phyloP scores from a whole-genome alignment of 176 grass and related monocot genomes.

The Thalia dealbata region DNA sequence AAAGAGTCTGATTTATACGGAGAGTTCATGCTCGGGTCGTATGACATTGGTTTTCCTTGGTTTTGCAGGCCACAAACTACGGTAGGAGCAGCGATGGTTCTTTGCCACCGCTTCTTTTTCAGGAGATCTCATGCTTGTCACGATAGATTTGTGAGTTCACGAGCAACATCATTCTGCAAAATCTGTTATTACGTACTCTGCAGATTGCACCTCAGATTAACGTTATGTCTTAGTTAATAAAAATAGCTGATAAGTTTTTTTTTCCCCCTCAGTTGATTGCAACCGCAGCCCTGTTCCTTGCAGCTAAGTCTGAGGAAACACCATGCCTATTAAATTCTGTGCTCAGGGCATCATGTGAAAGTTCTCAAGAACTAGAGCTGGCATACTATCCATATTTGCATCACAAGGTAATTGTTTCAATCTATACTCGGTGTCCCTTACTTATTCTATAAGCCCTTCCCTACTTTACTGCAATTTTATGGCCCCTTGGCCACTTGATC shows the following conservation, averaged over 20 bases:
- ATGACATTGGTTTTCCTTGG: neutral
- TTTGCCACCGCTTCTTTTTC: constrained; percentile 62
- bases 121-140: constrained; percentile 50
- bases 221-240: neutral
- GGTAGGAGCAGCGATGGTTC: constrained; percentile 37
- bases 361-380: constrained; percentile 63
- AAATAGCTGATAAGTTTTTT: neutral
- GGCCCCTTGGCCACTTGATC: neutral
- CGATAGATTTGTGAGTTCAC: constrained; percentile 56
- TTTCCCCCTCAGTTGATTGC: constrained; percentile 47
- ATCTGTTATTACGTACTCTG: neutral
- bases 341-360: constrained; percentile 65
- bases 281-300: constrained; percentile 68
- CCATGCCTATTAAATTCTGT: constrained; percentile 63
- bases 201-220: neutral
- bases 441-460: neutral
- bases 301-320: constrained; percentile 75
- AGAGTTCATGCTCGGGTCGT: neutral
- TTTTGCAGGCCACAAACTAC: constrained; percentile 49
- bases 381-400: constrained; percentile 44
- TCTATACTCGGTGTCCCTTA: neutral
- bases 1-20: neutral
- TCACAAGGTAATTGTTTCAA: constrained; percentile 38
- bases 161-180: neutral
- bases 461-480: neutral